Percentiles rank a stretch among this genome's conserved stretches.
Evolutionary conservation across 1,284 basidiomycete genomes (phyloP).

Genomic region (Schizopora paradoxa): DNA sequence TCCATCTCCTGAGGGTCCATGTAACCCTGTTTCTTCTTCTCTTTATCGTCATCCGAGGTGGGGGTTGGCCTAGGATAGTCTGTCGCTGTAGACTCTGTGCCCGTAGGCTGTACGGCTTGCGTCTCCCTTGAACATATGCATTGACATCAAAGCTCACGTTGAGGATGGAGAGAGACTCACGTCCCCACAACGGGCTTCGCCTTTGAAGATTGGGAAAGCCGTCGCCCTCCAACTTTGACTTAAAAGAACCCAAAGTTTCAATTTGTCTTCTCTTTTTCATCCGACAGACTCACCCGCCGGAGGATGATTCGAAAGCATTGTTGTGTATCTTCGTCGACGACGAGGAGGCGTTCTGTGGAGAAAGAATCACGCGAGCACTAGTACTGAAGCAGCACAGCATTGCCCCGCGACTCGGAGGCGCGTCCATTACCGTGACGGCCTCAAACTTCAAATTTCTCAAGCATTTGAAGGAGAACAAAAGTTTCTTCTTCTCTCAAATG

Average conservation of each 20-base stretch:
- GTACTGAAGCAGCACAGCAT: no score
- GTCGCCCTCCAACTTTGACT: slow-evolving; percentile 65
- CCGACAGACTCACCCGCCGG: slow-evolving; percentile 8
- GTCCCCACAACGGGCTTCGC: slow-evolving; percentile 33
- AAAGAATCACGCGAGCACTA: no score
- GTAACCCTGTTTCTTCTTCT: slow-evolving; percentile 42
- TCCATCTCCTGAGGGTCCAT: slow-evolving; percentile 42
- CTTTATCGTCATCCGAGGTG: slow-evolving; percentile 40
- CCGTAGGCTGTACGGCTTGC: slow-evolving; percentile 23
- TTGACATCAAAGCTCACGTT: slow-evolving; percentile 3
- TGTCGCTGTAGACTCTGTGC: slow-evolving; percentile 28
- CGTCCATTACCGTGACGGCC: no score
- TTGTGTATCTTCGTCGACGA: no score
- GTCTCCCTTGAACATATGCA: slow-evolving; percentile 25
- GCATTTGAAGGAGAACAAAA: no score
- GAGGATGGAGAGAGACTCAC: slow-evolving; percentile 28
- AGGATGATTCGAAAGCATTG: slow-evolving; percentile 7
- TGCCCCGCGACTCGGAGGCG: no score
- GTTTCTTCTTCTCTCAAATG: no score
- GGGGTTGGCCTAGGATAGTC: slow-evolving; percentile 61
- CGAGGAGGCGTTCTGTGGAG: no score
- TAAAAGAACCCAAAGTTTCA: slow-evolving; percentile 18
- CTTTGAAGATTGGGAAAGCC: slow-evolving; percentile 45
- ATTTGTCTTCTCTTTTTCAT: background rate
- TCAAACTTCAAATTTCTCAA: no score